Evolutionary conservation across 495 filamentous ascomycete genomes (phyloP).

Genomic region (Apiosordaria backusii): DNA sequence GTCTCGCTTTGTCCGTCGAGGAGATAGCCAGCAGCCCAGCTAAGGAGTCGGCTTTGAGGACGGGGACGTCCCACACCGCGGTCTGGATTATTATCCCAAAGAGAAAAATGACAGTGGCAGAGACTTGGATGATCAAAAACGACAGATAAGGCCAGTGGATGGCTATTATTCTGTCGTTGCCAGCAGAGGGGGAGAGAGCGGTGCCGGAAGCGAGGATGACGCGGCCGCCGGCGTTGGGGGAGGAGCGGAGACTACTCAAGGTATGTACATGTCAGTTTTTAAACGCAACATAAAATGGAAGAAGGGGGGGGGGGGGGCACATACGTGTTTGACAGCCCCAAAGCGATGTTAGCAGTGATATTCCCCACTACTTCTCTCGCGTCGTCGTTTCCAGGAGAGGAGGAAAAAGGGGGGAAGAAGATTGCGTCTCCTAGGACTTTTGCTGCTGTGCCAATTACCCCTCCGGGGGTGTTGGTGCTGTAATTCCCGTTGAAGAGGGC

Average conservation of each 20-base stretch:
- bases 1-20: conserved; percentile 18
- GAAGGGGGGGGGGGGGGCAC: not conserved
- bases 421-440: conserved; percentile 18
- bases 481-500: not conserved
- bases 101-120: conserved; percentile 16
- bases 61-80: conserved; percentile 26
- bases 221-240: not conserved
- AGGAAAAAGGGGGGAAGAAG: conserved; percentile 19
- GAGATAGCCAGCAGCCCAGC: conserved; percentile 25
- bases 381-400: not conserved
- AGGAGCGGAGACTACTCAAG: not conserved
- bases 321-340: conserved; percentile 21
- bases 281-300: not conserved
- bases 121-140: conserved; percentile 25
- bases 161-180: conserved; percentile 23
- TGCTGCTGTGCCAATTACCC: conserved; percentile 16
- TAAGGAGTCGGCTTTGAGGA: conserved; percentile 27
- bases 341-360: conserved; percentile 25
- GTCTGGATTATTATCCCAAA: conserved; percentile 30
- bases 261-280: not conserved
- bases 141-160: conserved; percentile 26
- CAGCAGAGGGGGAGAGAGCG: not conserved
- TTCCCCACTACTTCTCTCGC: conserved; percentile 16
- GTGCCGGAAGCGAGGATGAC: not conserved
- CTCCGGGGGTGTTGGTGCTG: conserved; percentile 3